phyloP scores from a whole-genome alignment of 2,329 filamentous ascomycete genomes.

The Fusarium sp. region DNA sequence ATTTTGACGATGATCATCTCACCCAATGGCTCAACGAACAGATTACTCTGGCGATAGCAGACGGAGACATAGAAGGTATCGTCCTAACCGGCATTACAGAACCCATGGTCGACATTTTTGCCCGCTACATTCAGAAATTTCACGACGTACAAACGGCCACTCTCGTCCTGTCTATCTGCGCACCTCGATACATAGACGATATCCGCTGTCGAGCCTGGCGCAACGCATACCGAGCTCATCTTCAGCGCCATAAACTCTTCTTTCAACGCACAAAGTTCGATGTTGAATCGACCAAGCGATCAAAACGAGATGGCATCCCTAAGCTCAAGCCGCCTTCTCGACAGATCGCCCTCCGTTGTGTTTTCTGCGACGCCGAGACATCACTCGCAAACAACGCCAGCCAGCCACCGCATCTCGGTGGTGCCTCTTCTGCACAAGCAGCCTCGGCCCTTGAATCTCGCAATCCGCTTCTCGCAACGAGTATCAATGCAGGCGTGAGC shows the following conservation, averaged over 20 bases:
- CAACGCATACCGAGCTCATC: slow-evolving; percentile 75
- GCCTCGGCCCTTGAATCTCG: slow-evolving; percentile 50
- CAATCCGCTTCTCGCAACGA: slow-evolving; percentile 69
- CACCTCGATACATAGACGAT: slow-evolving; percentile 81
- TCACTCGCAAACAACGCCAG: slow-evolving; percentile 56
- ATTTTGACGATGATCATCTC: slow-evolving; percentile 71
- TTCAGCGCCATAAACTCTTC: slow-evolving; percentile 79
- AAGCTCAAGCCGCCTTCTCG: slow-evolving; percentile 64
- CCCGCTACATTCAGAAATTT: slow-evolving; percentile 79
- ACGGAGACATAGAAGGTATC: slow-evolving; percentile 81
- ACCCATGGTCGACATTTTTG: slow-evolving; percentile 77
- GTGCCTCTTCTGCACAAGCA: slow-evolving; percentile 23
- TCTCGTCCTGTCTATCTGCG: slow-evolving; percentile 77
- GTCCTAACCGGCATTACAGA: slow-evolving; percentile 82
- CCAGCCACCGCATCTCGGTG: slow-evolving; percentile 24
- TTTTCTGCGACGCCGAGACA: slow-evolving; percentile 76
- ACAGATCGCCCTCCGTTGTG: slow-evolving; percentile 80
- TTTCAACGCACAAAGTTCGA: slow-evolving; percentile 82
- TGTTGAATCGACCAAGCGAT: slow-evolving; percentile 77
- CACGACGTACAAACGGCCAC: slow-evolving; percentile 83
- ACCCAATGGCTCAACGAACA: slow-evolving; percentile 76
- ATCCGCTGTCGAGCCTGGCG: slow-evolving; percentile 80
- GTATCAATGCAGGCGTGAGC: slow-evolving; percentile 69
- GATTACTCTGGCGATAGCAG: slow-evolving; percentile 68
- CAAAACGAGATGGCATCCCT: slow-evolving; percentile 68